These are phyloP conservation scores for Citrus medica DNA, from an alignment of 345 rosid species.

Conservation along the genomic window DNA sequence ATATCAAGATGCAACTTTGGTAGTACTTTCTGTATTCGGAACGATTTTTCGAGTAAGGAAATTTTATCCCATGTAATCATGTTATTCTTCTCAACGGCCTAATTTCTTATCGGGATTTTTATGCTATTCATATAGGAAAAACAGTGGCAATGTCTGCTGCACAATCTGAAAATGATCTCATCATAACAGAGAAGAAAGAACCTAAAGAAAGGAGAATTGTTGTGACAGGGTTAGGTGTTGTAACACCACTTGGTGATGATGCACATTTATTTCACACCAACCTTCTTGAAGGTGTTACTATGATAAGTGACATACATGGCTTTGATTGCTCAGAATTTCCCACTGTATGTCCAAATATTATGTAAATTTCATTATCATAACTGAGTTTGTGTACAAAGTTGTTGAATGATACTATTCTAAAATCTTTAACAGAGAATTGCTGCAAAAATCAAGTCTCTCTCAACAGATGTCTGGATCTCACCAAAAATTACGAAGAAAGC, in stretches of 20 bases:
- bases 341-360: slow-evolving; percentile 23
- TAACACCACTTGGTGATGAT: slow-evolving; percentile 53
- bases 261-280: slow-evolving; percentile 39
- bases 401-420: no score
- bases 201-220: slow-evolving; percentile 38
- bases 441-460: slow-evolving; percentile 52
- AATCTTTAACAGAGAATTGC: no score
- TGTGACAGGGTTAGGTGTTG: slow-evolving; percentile 59
- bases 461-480: slow-evolving; percentile 49
- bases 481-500: slow-evolving; percentile 50
- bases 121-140: background rate
- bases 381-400: background rate
- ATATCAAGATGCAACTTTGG: no score
- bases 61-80: no score
- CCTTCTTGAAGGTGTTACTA: slow-evolving; percentile 53
- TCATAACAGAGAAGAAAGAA: no score
- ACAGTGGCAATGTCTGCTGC: slow-evolving; percentile 33
- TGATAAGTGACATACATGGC: slow-evolving; percentile 46
- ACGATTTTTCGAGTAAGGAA: no score
- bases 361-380: background rate
- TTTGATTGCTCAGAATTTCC: slow-evolving; percentile 53
- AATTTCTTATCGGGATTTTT: no score
- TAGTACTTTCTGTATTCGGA: no score
- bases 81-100: no score
- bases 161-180: slow-evolving; percentile 38